phyloP scores from a whole-genome alignment of 192 early-diverging fungal genomes.

The Backusella liffmaniae region DNA sequence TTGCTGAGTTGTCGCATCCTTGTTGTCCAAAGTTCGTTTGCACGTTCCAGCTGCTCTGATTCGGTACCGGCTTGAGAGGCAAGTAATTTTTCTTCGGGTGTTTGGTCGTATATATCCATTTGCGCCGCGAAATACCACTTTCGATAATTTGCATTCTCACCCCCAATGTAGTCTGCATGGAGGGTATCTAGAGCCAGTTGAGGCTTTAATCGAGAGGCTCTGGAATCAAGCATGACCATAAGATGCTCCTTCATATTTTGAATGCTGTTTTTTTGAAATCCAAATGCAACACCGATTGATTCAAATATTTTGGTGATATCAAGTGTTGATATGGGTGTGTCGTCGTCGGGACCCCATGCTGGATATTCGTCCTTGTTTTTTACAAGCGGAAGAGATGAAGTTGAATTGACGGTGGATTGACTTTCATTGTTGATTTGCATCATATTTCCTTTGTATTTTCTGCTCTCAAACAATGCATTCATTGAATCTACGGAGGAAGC shows the following conservation, averaged over 20 bases:
- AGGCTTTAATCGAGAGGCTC: slow-evolving; percentile 71
- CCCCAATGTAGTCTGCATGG: slow-evolving; percentile 80
- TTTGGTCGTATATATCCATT: slow-evolving; percentile 45
- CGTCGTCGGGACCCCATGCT: slow-evolving; percentile 46
- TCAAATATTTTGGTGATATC: slow-evolving; percentile 71
- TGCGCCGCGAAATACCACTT: slow-evolving; percentile 83
- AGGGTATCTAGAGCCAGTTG: slow-evolving; percentile 68
- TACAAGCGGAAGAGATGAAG: not conserved
- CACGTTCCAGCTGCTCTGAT: slow-evolving; percentile 13
- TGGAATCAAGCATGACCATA: slow-evolving; percentile 79
- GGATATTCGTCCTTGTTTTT: slow-evolving; percentile 37
- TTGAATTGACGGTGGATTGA: not conserved
- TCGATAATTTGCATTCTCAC: slow-evolving; percentile 78
- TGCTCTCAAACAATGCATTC: slow-evolving; percentile 65
- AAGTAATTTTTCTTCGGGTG: not conserved
- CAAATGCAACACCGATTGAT: slow-evolving; percentile 66
- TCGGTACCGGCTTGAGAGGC: slow-evolving; percentile 24
- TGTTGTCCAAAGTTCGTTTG: slow-evolving; percentile 62
- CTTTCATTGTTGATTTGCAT: not conserved
- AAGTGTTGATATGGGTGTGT: slow-evolving; percentile 59
- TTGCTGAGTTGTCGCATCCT: slow-evolving; percentile 73
- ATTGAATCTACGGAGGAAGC: slow-evolving; percentile 70
- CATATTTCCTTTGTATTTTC: slow-evolving; percentile 37
- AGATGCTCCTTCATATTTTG: slow-evolving; percentile 74
- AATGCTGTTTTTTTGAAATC: slow-evolving; percentile 77